Percentiles rank a stretch among this genome's conserved stretches.
Evolutionary conservation across 1,284 basidiomycete genomes (phyloP).

Genomic region (Ganoderma sp.): DNA sequence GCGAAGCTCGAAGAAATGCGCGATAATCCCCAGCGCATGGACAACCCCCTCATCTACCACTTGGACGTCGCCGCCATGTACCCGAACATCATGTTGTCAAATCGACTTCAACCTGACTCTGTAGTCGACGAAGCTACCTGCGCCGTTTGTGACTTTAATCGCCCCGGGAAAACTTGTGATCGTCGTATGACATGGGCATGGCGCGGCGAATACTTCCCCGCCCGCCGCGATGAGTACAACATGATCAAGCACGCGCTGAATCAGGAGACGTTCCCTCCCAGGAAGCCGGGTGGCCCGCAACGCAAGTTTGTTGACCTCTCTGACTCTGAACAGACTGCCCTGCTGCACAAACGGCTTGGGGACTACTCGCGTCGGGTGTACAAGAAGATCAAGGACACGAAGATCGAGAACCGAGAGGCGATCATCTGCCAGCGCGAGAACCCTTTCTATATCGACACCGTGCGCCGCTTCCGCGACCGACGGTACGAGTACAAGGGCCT

Average conservation of each 20-base stretch:
- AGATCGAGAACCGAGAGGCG: conserved; percentile 91
- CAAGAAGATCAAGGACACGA: conserved; percentile 99
- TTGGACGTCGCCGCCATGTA: conserved; percentile 99
- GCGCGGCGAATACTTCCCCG: conserved; percentile 99
- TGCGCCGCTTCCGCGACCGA: conserved; percentile 95
- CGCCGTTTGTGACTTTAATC: conserved; percentile 98
- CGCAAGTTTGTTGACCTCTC: conserved; percentile 88
- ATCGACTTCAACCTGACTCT: conserved; percentile 97
- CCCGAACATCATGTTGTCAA: conserved; percentile 99
- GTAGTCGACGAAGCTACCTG: conserved; percentile 97
- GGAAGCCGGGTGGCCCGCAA: conserved; percentile 72
- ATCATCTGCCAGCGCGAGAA: conserved; percentile 99
- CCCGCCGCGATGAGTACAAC: conserved; percentile 97
- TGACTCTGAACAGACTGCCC: conserved; percentile 87
- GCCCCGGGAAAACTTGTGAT: conserved; percentile 95
- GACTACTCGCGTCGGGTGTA: conserved; percentile 99
- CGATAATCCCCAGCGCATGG: conserved; percentile 87
- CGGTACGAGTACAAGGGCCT: conserved; percentile 99
- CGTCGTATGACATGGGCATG: conserved; percentile 97
- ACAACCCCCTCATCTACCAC: conserved; percentile 98
- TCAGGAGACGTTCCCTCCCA: conserved; percentile 91
- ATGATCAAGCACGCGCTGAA: conserved; percentile 99
- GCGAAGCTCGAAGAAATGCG: conserved; percentile 87
- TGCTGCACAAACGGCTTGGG: conserved; percentile 95
- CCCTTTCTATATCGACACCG: conserved; percentile 99